Evolutionary conservation across 192 early-diverging fungal species (phyloP), one percentile per base, ranked within the genome.

Genomic region (Coemansia sp.): DNA sequence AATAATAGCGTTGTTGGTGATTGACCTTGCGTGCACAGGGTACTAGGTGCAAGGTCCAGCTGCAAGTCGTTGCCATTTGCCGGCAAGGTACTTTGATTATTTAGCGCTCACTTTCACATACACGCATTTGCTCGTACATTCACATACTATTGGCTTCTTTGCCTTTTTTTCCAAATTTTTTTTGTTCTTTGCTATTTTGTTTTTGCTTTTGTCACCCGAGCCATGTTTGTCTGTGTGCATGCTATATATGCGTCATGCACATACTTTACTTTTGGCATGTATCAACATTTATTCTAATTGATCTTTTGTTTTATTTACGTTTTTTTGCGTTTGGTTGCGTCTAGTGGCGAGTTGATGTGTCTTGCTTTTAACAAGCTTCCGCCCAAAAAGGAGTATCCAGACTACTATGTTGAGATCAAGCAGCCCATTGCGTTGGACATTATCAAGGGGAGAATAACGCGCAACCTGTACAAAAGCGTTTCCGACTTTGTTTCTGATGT

Each of bases 381-480:
- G 16, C 68, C 78, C n/a, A 75, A 89, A 51, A 83, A 80, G 62
- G 84, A 87, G 30, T 99, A 97, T 60, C 90, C 94, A 0, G 90
- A 91, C 71, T 99, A 99, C 68, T 98, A 97, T 67, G 80, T 87
- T 56, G 83, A 96, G 60, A 99, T 99, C 60, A 78, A 80, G 51
- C 75, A 88, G 49, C 97, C 97, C 6, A 93, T 97, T 59, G 90
- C 96, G 0, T 80, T 99, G 83, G 90, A 95, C 52, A 92, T 89
- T 34, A 99, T 99, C 73, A 84, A 89, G 73, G 80, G 85, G 54
- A 84, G 89, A 45, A 89, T 96, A 56, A 86, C 87, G 54, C 87
- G 80, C 17, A 77, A 84, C 30, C 77, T 85, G 51, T 97, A 97
- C 73, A 81, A 85, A 48, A 70, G 74, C 32, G 68, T 88, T 1